Percentiles rank a stretch among this genome's conserved stretches.
Conservation (phyloP, 495 filamentous ascomycete genomes). For the Penicillium angulare region DNA sequence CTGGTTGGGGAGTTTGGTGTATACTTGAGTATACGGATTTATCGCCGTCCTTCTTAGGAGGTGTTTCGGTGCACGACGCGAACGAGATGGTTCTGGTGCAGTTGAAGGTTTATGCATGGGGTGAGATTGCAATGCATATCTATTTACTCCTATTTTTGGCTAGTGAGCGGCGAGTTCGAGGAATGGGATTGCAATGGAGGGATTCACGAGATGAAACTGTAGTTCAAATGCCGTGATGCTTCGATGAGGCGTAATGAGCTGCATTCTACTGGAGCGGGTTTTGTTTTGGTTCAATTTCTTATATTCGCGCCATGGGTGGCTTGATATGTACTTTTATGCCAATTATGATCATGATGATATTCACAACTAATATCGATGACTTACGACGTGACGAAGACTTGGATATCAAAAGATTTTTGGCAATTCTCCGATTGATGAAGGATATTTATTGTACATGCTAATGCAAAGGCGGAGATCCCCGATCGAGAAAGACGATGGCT, state of each 20-base stretch:
- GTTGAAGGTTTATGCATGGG: conserved; percentile 67
- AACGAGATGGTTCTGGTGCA: conserved; percentile 7
- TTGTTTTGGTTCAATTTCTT: too few relatives aligned
- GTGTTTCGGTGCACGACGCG: too few relatives aligned
- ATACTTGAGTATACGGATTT: conserved; percentile 30
- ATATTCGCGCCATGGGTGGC: too few relatives aligned
- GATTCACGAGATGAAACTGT: conserved; percentile 53
- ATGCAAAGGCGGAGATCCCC: background rate
- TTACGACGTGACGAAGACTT: too few relatives aligned
- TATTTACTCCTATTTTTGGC: conserved; percentile 65
- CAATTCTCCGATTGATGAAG: conserved; percentile 1
- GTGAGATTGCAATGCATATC: conserved; percentile 57
- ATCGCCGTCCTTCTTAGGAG: too few relatives aligned
- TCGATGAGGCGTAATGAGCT: background rate
- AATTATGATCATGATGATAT: too few relatives aligned
- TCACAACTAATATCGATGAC: too few relatives aligned
- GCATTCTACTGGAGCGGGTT: too few relatives aligned
- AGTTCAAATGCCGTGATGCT: conserved; percentile 37
- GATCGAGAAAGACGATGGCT: background rate
- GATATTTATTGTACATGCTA: conserved; percentile 23
- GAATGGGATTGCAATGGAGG: conserved; percentile 56
- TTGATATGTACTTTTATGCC: too few relatives aligned
- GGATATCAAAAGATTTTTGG: background rate
- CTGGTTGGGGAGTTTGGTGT: conserved; percentile 69
- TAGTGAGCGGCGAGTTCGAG: conserved; percentile 54